Conservation (phyloP, 345 rosid genomes). For the Pseudoturritis turrita region DNA sequence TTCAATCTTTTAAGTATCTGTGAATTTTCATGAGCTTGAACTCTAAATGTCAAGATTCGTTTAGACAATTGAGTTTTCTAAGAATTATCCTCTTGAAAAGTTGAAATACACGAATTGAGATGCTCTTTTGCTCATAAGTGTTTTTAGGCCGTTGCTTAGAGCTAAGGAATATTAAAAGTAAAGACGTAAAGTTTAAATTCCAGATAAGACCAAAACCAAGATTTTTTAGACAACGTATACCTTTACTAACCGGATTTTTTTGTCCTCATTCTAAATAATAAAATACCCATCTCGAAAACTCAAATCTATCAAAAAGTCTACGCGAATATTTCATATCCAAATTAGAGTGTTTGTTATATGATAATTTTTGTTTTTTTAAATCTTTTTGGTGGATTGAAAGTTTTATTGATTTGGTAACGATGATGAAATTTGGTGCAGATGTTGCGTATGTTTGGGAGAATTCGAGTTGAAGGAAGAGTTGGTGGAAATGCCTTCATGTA, state of each 20-base stretch:
- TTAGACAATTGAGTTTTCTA: not conserved
- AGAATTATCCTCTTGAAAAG: constrained; percentile 15
- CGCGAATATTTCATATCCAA: not conserved
- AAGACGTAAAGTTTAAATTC: constrained; percentile 23
- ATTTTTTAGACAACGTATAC: constrained; percentile 9
- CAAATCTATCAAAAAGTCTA: not conserved
- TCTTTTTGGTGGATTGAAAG: not conserved
- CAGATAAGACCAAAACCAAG: constrained; percentile 16
- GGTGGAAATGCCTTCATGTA: constrained; percentile 80
- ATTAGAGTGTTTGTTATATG: not conserved
- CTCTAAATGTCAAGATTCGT: not conserved
- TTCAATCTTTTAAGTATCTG: not conserved
- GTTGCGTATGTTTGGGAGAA: constrained; percentile 94
- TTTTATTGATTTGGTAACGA: not conserved
- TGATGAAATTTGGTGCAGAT: constrained; percentile 38
- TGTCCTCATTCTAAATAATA: not conserved
- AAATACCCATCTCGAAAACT: not conserved
- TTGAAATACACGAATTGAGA: constrained; percentile 14
- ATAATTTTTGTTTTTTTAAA: not conserved
- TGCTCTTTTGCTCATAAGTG: constrained; percentile 13
- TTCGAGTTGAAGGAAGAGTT: constrained; percentile 79
- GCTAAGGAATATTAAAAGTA: constrained; percentile 24
- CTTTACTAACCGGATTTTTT: not conserved
- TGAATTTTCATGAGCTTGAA: not conserved
- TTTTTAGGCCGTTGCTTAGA: constrained; percentile 26